A percentile compares a stretch with the other conserved stretches of the same genome.
These are phyloP conservation scores for Ascoidea rubescens DNA, from an alignment of 805 yeast species.

Conservation along the genomic window DNA sequence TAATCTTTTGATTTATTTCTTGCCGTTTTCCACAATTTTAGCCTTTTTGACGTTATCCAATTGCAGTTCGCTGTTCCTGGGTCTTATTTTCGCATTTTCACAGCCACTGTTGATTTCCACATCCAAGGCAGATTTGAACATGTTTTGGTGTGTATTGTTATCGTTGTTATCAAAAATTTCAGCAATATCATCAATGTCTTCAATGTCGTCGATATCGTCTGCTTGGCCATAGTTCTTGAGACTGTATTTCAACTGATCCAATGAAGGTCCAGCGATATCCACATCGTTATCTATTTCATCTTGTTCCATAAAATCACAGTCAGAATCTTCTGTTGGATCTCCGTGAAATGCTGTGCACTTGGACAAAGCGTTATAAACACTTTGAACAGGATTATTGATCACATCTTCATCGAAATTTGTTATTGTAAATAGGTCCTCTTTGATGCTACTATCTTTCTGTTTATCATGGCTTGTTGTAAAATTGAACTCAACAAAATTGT, in stretches of 20 bases:
- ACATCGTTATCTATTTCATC: background rate
- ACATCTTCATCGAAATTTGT: conserved; percentile 21
- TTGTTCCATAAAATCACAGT: background rate
- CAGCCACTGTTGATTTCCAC: conserved; percentile 6
- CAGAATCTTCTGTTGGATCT: conserved; percentile 5
- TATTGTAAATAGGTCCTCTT: conserved; percentile 14
- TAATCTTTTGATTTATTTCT: background rate
- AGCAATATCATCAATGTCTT: background rate
- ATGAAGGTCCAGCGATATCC: background rate
- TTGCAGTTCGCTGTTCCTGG: too few species aligned
- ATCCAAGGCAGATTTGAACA: conserved; percentile 6
- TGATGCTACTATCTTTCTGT: background rate
- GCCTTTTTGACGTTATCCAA: background rate
- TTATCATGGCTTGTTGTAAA: background rate
- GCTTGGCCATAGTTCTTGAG: conserved; percentile 1
- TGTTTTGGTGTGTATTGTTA: background rate
- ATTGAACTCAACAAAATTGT: conserved; percentile 19
- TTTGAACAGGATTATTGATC: conserved; percentile 25
- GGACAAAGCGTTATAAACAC: conserved; percentile 23
- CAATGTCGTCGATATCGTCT: background rate
- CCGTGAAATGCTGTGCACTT: conserved; percentile 16
- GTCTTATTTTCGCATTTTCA: background rate
- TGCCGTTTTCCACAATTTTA: conserved; percentile 1
- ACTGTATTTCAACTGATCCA: background rate
- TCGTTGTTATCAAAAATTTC: background rate